Percentiles rank a stretch among this genome's conserved stretches.
Evolutionary conservation across 805 yeast species (phyloP).

Genomic region (Kurtzmaniella cleridarum): DNA sequence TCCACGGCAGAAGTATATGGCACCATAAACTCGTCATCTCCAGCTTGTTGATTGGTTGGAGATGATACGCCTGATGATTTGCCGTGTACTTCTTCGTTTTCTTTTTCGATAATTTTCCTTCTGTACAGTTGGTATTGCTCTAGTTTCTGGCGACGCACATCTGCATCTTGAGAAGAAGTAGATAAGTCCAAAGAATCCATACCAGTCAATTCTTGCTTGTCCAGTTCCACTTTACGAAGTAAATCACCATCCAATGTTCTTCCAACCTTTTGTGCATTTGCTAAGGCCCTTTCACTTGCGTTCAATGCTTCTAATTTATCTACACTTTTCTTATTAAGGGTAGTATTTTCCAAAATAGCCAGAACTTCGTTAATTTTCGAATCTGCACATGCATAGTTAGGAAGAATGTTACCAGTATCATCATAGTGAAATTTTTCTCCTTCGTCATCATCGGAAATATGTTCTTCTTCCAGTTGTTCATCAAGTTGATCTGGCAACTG

Average conservation of each 20-base stretch:
- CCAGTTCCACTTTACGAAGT: conserved; percentile 25
- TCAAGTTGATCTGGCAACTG: conserved; percentile 5
- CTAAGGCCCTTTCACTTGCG: conserved; percentile 55
- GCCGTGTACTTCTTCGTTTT: conserved; percentile 26
- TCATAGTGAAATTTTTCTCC: conserved; percentile 54
- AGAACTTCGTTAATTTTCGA: conserved; percentile 36
- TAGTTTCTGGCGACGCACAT: conserved; percentile 43
- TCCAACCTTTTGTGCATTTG: conserved; percentile 47
- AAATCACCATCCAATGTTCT: conserved; percentile 27
- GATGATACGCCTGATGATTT: not conserved
- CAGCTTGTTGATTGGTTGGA: conserved; percentile 3
- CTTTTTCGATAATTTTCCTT: conserved; percentile 55
- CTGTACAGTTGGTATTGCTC: conserved; percentile 57
- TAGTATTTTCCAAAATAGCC: conserved; percentile 32
- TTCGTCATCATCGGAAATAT: conserved; percentile 53
- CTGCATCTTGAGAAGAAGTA: conserved; percentile 42
- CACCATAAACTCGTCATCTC: conserved; percentile 33
- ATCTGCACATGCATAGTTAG: conserved; percentile 48
- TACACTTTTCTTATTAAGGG: conserved; percentile 43
- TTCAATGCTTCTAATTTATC: conserved; percentile 50
- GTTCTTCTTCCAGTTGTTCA: conserved; percentile 54
- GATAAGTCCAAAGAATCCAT: conserved; percentile 38
- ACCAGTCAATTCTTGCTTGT: conserved; percentile 39
- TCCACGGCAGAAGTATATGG: conserved; percentile 68
- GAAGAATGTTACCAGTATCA: conserved; percentile 54